These are phyloP conservation scores for Ceratocystis variospora DNA, from an alignment of 2,329 filamentous ascomycete species.

Conservation along the genomic window DNA sequence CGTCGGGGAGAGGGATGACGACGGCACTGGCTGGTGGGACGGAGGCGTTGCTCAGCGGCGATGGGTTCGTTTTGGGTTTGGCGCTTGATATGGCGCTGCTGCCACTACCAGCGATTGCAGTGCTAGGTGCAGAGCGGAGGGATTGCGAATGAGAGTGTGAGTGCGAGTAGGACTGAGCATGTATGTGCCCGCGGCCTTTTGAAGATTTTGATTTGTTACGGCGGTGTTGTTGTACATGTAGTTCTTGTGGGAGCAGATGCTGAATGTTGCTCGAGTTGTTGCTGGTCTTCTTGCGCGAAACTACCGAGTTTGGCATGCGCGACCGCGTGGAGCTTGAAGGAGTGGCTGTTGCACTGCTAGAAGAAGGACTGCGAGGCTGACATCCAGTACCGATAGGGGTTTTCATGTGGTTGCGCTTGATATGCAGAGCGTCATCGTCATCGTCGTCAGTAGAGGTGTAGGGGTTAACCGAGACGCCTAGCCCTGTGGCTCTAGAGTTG, in stretches of 20 bases:
- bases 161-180: background rate
- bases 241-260: background rate
- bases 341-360: slow-evolving; percentile 19
- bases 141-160: slow-evolving; percentile 4
- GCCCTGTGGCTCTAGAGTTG: background rate
- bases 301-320: slow-evolving; percentile 29
- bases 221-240: background rate
- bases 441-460: slow-evolving; percentile 65
- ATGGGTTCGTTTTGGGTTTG: slow-evolving; percentile 13
- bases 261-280: background rate
- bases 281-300: slow-evolving; percentile 35
- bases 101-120: background rate
- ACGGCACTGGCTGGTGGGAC: slow-evolving; percentile 12
- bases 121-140: background rate
- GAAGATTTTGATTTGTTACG: background rate
- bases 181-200: background rate
- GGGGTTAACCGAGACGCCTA: slow-evolving; percentile 38
- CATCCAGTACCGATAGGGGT: background rate
- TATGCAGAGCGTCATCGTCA: slow-evolving; percentile 63
- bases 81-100: background rate
- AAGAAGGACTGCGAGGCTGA: slow-evolving; percentile 4
- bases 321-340: slow-evolving; percentile 32
- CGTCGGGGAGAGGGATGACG: slow-evolving; percentile 32
- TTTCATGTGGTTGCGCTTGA: slow-evolving; percentile 25
- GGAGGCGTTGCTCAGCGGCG: slow-evolving; percentile 10